A percentile compares a stretch with the other conserved stretches of the same genome.
Conservation (phyloP, 164 flowering plant genomes). For the Amborella trichopoda region DNA sequence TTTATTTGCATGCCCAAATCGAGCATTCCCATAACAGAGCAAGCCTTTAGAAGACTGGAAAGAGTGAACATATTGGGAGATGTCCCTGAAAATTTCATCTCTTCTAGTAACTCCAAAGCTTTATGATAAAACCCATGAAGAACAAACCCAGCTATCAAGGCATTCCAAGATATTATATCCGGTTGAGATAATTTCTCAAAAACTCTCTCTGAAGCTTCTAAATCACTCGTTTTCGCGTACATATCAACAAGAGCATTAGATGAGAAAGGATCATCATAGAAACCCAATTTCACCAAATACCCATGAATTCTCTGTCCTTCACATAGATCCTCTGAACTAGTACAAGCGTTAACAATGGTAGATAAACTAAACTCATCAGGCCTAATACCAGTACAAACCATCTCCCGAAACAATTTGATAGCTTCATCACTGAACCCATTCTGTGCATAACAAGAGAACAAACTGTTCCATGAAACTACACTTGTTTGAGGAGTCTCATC, state of each 20-base stretch:
- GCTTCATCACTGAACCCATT: slow-evolving; percentile 36
- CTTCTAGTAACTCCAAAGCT: slow-evolving; percentile 36
- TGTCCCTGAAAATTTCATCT: slow-evolving; percentile 34
- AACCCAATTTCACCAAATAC: slow-evolving; percentile 46
- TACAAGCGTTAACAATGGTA: slow-evolving; percentile 45
- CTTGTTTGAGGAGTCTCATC: slow-evolving; percentile 36
- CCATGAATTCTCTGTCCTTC: slow-evolving; percentile 62
- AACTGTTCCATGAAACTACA: slow-evolving; percentile 72
- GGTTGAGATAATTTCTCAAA: slow-evolving; percentile 35
- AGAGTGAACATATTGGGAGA: slow-evolving; percentile 56
- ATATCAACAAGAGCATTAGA: slow-evolving; percentile 71
- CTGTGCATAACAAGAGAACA: slow-evolving; percentile 55
- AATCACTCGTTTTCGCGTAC: slow-evolving; percentile 55
- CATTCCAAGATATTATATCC: slow-evolving; percentile 79
- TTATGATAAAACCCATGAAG: slow-evolving; percentile 33
- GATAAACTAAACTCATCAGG: slow-evolving; percentile 70
- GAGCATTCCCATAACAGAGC: slow-evolving; percentile 29
- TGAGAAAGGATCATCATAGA: slow-evolving; percentile 45
- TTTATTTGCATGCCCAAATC: slow-evolving; percentile 60
- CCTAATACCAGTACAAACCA: slow-evolving; percentile 38
- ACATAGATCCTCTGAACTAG: slow-evolving; percentile 30
- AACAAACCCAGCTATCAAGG: slow-evolving; percentile 68
- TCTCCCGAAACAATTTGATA: slow-evolving; percentile 40
- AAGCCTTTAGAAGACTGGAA: slow-evolving; percentile 61
- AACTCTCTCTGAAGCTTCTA: slow-evolving; percentile 34